A percentile compares a stretch with the other conserved stretches of the same genome.
phyloP scores from a whole-genome alignment of 345 rosid species.

The Pelargonium nanum region DNA sequence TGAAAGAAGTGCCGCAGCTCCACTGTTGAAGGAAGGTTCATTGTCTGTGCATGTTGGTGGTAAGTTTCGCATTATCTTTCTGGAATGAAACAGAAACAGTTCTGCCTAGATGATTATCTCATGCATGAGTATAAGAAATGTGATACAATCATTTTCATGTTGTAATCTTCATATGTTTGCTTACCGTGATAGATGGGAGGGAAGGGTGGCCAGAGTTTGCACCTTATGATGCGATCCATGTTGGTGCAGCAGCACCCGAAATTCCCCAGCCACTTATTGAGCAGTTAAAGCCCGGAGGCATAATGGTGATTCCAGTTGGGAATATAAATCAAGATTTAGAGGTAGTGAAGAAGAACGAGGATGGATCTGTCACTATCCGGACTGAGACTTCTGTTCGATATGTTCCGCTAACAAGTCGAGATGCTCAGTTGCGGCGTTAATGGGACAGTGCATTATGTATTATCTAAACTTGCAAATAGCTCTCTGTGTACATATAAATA shows the following conservation, averaged over 20 bases:
- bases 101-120: too few species aligned
- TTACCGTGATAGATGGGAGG: constrained; percentile 61
- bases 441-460: constrained; percentile 9
- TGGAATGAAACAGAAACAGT: too few species aligned
- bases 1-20: constrained; percentile 61
- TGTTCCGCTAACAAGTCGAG: constrained; percentile 88
- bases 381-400: constrained; percentile 77
- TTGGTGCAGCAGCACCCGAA: constrained; percentile 93
- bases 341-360: constrained; percentile 65
- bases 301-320: constrained; percentile 97
- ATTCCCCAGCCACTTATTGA: constrained; percentile 77
- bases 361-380: constrained; percentile 55
- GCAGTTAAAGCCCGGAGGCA: constrained; percentile 92
- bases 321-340: constrained; percentile 67
- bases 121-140: too few species aligned
- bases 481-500: background rate
- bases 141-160: too few species aligned
- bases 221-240: constrained; percentile 89
- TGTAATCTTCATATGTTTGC: too few species aligned
- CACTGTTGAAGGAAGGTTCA: constrained; percentile 58
- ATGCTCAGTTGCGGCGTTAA: constrained; percentile 47
- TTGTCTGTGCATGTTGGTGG: constrained; percentile 76
- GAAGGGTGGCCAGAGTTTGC: constrained; percentile 80
- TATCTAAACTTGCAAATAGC: background rate
- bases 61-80: constrained; percentile 19